Conservation (phyloP, 2,329 filamentous ascomycete species). For the Fonsecaea multimorphosa region DNA sequence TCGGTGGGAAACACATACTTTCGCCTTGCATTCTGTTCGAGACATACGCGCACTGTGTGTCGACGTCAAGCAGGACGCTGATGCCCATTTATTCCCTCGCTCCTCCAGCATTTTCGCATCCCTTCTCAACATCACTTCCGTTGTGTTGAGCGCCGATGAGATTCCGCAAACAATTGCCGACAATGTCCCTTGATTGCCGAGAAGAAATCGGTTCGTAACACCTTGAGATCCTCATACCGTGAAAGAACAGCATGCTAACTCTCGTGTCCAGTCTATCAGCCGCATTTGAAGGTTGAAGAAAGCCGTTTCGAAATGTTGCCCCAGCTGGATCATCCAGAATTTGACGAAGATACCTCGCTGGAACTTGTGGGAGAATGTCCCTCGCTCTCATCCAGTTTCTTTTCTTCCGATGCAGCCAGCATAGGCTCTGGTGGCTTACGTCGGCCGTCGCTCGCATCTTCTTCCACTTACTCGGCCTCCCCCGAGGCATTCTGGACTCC, state of each 20-base stretch:
- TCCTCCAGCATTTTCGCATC: slow-evolving; percentile 7
- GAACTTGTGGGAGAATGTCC: slow-evolving; percentile 29
- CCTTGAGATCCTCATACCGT: not conserved
- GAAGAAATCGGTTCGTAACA: slow-evolving; percentile 6
- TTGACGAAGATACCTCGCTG: slow-evolving; percentile 28
- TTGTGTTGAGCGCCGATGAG: not conserved
- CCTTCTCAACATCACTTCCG: slow-evolving; percentile 6
- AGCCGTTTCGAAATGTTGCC: slow-evolving; percentile 29
- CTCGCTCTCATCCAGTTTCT: slow-evolving; percentile 35
- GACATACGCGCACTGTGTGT: slow-evolving; percentile 29
- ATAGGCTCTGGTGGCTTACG: slow-evolving; percentile 26
- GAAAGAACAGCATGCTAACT: slow-evolving; percentile 1
- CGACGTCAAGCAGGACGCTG: slow-evolving; percentile 18
- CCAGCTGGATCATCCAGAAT: slow-evolving; percentile 22
- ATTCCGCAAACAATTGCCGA: not conserved
- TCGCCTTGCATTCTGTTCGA: slow-evolving; percentile 37
- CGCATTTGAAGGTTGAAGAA: slow-evolving; percentile 24
- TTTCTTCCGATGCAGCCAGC: slow-evolving; percentile 31
- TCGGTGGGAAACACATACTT: slow-evolving; percentile 31
- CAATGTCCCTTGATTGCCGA: slow-evolving; percentile 2
- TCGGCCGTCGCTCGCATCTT: slow-evolving; percentile 30
- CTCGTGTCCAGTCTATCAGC: slow-evolving; percentile 9
- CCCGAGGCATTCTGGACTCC: slow-evolving; percentile 34
- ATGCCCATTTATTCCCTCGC: slow-evolving; percentile 15
- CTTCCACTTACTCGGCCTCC: slow-evolving; percentile 32